A percentile compares a stretch with the other conserved stretches of the same genome.
phyloP scores from a whole-genome alignment of 805 yeast species.

The Yarrowia sp. region DNA sequence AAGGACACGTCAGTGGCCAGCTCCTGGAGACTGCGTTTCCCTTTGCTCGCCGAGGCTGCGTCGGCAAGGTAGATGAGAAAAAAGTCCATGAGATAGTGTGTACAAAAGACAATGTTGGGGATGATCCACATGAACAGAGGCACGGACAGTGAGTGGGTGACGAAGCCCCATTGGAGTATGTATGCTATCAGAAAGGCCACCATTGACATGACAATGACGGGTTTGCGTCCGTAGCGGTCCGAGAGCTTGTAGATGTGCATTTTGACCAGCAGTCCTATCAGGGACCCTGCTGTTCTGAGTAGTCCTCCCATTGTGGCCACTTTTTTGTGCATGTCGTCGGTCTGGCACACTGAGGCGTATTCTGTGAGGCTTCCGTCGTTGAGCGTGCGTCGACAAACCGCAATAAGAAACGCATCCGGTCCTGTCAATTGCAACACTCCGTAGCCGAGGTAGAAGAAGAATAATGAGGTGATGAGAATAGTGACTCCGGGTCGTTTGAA shows the following conservation, averaged over 20 bases:
- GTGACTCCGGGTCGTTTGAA: slow-evolving; percentile 10
- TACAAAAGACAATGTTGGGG: slow-evolving; percentile 13
- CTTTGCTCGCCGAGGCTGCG: not conserved
- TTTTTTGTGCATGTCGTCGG: not conserved
- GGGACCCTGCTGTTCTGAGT: not conserved
- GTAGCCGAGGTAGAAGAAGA: slow-evolving; percentile 18
- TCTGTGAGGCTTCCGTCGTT: not conserved
- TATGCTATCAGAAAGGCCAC: not conserved
- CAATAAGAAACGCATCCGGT: slow-evolving; percentile 5
- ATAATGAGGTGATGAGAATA: not conserved
- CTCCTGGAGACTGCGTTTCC: slow-evolving; percentile 1
- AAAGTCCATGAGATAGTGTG: slow-evolving; percentile 9
- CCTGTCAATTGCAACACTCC: not conserved
- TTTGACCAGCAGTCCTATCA: not conserved
- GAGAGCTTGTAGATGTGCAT: slow-evolving; percentile 9
- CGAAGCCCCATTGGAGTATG: slow-evolving; percentile 3
- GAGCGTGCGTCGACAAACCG: slow-evolving; percentile 1
- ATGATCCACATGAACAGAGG: not conserved
- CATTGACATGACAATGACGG: not conserved
- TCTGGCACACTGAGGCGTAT: slow-evolving; percentile 1
- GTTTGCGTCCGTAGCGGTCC: not conserved
- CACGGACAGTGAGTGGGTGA: not conserved
- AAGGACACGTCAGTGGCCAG: slow-evolving; percentile 13
- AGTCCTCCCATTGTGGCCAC: slow-evolving; percentile 1
- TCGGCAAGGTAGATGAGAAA: slow-evolving; percentile 17